Base-by-base conservation (phyloP, 176 grass and related monocot genomes). In the Raddia distichophylla region DNA sequence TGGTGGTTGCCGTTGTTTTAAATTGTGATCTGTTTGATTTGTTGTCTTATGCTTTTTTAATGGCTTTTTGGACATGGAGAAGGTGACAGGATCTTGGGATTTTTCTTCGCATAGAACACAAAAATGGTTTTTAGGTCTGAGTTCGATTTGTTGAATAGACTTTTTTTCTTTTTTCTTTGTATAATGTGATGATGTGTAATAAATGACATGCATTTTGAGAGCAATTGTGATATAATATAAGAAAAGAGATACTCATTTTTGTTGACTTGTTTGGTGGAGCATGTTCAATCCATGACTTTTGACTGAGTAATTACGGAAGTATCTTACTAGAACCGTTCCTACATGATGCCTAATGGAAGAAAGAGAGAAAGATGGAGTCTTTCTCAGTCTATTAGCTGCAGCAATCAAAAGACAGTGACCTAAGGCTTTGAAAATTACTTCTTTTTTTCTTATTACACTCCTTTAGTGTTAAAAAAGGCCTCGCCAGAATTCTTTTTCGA, bases 321-420 rank as follows among this genome's bases (percentile, higher is more conserved):
- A 49, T 69, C 18, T 69, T 59, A 1, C 8, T 63, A 32, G 57
- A n/a, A 27, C 40, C 16, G 79, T 82, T 82, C 19, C 59, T 86
- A 77, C 72, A 67, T 3, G 65, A 34, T 63, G 82, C 12, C 78
- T 71, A 76, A 18, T 56, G 44, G 6, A 8, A 57, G 47, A 11
- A 71, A 71, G 7, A 14, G 71, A 70, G 4, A 60, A 88, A 59
- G 32, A 50, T n/a, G 8, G 17, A 17, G 72, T 85, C 58, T 35
- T 82, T 65, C 18, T 32, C 59, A 85, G 71, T 85, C 42, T 76
- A 70, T 37, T 76, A 15, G 40, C 33, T 77, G 6, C 44, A 78
- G 18, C 46, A 82, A 82, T 60, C 72, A 86, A 66, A 67, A 58
- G 79, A 73, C 67, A 78, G 33, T 73, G 73, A 82, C 87, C 52